phyloP scores from a whole-genome alignment of 495 filamentous ascomycete genomes.

The Daldinia grandis region DNA sequence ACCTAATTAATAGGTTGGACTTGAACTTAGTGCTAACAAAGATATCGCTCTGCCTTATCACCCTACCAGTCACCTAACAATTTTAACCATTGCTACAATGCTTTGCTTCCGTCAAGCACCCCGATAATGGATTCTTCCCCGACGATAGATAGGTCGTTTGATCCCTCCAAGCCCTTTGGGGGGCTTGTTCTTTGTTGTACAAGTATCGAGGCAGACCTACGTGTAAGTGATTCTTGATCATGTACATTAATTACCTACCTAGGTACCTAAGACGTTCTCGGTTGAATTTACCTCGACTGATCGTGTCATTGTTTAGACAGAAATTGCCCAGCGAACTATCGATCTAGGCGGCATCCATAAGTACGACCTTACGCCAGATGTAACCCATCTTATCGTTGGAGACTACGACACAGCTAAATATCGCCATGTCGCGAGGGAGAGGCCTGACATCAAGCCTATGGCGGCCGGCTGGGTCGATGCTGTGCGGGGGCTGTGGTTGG shows the following conservation, averaged over 20 bases:
- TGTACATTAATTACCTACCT: not conserved
- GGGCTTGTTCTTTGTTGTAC: constrained; percentile 94
- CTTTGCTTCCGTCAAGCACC: constrained; percentile 13
- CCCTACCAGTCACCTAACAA: not conserved
- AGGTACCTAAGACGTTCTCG: constrained; percentile 11
- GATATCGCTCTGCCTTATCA: too few species aligned
- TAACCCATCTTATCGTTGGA: constrained; percentile 93
- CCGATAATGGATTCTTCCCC: constrained; percentile 38
- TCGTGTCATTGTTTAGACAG: constrained; percentile 60
- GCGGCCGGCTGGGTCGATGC: constrained; percentile 83
- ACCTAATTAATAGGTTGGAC: not conserved
- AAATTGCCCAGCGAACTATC: constrained; percentile 70
- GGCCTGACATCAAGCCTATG: constrained; percentile 84
- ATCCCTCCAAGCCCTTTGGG: constrained; percentile 70
- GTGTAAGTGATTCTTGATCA: constrained; percentile 63
- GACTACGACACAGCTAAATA: constrained; percentile 90
- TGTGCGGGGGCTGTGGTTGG: constrained; percentile 80
- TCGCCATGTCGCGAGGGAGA: constrained; percentile 89
- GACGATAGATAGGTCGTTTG: constrained; percentile 41
- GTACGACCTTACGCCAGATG: constrained; percentile 92
- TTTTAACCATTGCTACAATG: constrained; percentile 16
- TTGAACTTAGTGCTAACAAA: too few species aligned
- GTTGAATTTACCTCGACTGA: constrained; percentile 17
- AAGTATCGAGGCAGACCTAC: constrained; percentile 78
- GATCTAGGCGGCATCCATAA: constrained; percentile 89